phyloP scores from a whole-genome alignment of 2,329 filamentous ascomycete genomes.

The Ceratocystis albifundus region DNA sequence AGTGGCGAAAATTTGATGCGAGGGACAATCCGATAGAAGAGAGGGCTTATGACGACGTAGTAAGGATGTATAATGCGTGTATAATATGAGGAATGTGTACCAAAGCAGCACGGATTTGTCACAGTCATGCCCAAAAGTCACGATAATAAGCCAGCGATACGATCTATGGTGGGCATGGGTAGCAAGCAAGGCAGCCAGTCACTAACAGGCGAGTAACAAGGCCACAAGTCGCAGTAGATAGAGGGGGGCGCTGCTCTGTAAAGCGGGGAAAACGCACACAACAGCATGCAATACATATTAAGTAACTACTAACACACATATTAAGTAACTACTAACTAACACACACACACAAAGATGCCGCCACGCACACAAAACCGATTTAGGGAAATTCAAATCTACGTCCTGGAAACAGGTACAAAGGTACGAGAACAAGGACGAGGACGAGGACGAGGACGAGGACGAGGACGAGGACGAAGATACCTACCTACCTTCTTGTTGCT shows the following conservation, averaged over 20 bases:
- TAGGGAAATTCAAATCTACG: not conserved
- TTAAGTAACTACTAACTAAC: too few relatives aligned
- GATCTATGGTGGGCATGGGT: not conserved
- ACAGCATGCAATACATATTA: not conserved
- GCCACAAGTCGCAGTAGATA: not conserved
- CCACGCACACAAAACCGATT: not conserved
- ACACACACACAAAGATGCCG: not conserved
- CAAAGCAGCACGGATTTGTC: not conserved
- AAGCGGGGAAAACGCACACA: slow-evolving; percentile 7
- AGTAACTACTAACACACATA: too few relatives aligned
- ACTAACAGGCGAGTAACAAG: not conserved
- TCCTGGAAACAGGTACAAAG: not conserved
- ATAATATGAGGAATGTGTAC: not conserved
- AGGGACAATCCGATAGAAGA: not conserved
- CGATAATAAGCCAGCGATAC: not conserved
- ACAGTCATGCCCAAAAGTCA: slow-evolving; percentile 3
- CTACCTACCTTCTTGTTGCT: not conserved
- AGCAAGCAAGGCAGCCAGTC: not conserved
- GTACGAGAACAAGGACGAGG: too few relatives aligned
- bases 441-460: too few relatives aligned
- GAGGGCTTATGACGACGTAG: slow-evolving; percentile 3
- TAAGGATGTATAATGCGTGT: slow-evolving; percentile 4
- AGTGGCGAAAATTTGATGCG: slow-evolving; percentile 12
- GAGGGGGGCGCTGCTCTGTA: not conserved
- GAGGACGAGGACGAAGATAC: too few relatives aligned